Percentiles rank a stretch among this genome's conserved stretches.
Conservation (phyloP, 1,284 basidiomycete species). For the Sporisorium graminicola region DNA sequence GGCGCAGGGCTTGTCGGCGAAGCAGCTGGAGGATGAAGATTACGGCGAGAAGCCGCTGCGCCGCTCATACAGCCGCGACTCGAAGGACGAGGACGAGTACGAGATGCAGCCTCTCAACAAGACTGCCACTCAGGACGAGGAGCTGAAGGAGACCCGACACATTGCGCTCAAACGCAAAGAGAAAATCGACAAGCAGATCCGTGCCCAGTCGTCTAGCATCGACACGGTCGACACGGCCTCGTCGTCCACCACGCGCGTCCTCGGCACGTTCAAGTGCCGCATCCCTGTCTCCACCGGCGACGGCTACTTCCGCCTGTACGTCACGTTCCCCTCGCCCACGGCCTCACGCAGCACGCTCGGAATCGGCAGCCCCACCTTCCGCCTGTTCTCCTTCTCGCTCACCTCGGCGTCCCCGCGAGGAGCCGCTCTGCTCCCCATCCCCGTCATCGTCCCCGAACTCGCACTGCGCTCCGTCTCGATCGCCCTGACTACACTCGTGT, state of each 20-base stretch:
- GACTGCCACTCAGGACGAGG: not conserved
- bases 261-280: slow-evolving; percentile 51
- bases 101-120: slow-evolving; percentile 43
- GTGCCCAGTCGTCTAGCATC: slow-evolving; percentile 25
- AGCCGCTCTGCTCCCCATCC: slow-evolving; percentile 51
- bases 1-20: slow-evolving; percentile 4
- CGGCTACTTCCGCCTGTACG: slow-evolving; percentile 58
- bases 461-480: slow-evolving; percentile 46
- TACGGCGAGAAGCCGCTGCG: slow-evolving; percentile 33
- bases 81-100: slow-evolving; percentile 25
- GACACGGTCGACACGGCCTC: slow-evolving; percentile 25
- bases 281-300: slow-evolving; percentile 56
- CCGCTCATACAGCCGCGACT: not conserved
- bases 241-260: slow-evolving; percentile 23
- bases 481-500: slow-evolving; percentile 47
- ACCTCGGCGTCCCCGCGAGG: slow-evolving; percentile 58
- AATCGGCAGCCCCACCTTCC: slow-evolving; percentile 51
- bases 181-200: slow-evolving; percentile 52
- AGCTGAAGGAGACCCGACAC: slow-evolving; percentile 27
- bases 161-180: slow-evolving; percentile 36
- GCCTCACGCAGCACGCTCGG: slow-evolving; percentile 17
- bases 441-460: slow-evolving; percentile 58
- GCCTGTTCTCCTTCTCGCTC: slow-evolving; percentile 57
- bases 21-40: slow-evolving; percentile 52
- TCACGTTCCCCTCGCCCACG: slow-evolving; percentile 43